Evolutionary conservation across 2,329 filamentous ascomycete species (phyloP).

Genomic region (Colletotrichum horii): DNA sequence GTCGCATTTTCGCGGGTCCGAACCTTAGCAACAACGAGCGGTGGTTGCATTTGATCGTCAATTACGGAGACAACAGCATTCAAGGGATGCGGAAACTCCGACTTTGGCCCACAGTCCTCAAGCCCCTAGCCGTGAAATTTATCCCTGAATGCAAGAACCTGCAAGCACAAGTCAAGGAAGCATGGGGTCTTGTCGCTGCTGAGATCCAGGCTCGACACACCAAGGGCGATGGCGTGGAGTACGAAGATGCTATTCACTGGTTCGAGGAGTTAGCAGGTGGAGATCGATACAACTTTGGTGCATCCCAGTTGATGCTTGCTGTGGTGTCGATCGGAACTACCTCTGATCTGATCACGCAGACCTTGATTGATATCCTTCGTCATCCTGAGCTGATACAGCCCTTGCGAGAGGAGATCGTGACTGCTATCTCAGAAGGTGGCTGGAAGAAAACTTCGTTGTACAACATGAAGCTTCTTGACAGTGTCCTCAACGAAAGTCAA

Average conservation of each 20-base stretch:
- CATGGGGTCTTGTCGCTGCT: not conserved
- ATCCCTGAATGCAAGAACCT: not conserved
- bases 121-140: not conserved
- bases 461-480: slow-evolving; percentile 25
- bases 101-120: not conserved
- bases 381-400: not conserved
- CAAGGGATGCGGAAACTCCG: not conserved
- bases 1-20: not conserved
- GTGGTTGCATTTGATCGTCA: not conserved
- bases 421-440: not conserved
- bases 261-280: not conserved
- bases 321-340: not conserved
- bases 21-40: not conserved
- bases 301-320: not conserved
- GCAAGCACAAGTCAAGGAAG: not conserved
- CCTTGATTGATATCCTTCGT: not conserved
- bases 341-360: not conserved
- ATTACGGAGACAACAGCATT: not conserved
- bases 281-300: not conserved
- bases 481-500: slow-evolving; percentile 28
- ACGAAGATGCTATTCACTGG: not conserved
- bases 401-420: not conserved
- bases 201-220: not conserved
- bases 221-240: not conserved
- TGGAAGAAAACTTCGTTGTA: not conserved